Evolutionary conservation across 164 flowering plant genomes (phyloP).

Genomic region (Malania oleifera): DNA sequence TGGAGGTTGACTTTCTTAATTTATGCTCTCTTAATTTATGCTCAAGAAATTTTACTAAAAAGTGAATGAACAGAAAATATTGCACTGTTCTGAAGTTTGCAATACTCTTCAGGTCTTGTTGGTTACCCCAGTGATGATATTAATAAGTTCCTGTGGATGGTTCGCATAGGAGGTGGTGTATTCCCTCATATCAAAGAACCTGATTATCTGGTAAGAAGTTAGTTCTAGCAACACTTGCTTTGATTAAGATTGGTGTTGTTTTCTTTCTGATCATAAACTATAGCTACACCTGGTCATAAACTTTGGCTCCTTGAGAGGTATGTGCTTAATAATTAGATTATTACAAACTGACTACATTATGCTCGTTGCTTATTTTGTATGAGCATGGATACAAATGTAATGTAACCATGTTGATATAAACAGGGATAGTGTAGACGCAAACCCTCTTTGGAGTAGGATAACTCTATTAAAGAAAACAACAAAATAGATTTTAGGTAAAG

Average conservation of each 20-base stretch:
- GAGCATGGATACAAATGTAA: too few species aligned
- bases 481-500: too few species aligned
- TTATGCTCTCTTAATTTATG: background rate
- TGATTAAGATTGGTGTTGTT: background rate
- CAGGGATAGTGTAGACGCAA: too few species aligned
- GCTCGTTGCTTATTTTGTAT: too few species aligned
- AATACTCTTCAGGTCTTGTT: slow-evolving; percentile 67
- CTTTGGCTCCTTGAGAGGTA: too few species aligned
- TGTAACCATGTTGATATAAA: too few species aligned
- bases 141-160: slow-evolving; percentile 99
- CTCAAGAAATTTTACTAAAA: background rate
- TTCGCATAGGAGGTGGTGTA: slow-evolving; percentile 98
- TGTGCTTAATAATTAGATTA: too few species aligned
- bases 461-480: too few species aligned
- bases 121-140: slow-evolving; percentile 99
- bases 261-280: slow-evolving; percentile 1
- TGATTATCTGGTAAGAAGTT: slow-evolving; percentile 78
- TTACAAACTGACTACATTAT: too few species aligned
- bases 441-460: too few species aligned
- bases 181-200: slow-evolving; percentile 99
- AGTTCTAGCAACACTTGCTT: background rate
- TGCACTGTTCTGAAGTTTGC: slow-evolving; percentile 11
- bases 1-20: slow-evolving; percentile 65
- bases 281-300: background rate
- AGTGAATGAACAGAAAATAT: background rate